These are phyloP conservation scores for Penicillium roqueforti DNA, from an alignment of 495 filamentous ascomycete species.

Conservation along the genomic window DNA sequence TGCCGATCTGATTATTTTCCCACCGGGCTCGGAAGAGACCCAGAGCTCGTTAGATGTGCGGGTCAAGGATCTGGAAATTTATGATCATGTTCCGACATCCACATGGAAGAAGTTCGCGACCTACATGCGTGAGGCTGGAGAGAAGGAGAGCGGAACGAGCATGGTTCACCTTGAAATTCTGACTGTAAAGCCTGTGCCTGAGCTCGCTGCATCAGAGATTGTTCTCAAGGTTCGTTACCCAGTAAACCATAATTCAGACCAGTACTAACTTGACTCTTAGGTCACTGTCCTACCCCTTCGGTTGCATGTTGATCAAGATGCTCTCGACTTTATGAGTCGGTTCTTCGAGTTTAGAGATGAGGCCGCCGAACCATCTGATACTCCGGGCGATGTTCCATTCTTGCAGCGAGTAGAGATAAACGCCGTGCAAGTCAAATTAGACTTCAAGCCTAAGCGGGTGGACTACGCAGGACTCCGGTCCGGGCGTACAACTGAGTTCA, in stretches of 20 bases:
- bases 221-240: slow-evolving; percentile 63
- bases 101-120: slow-evolving; percentile 98
- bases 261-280: slow-evolving; percentile 27
- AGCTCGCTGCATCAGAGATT: slow-evolving; percentile 83
- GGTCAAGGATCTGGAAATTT: slow-evolving; percentile 79
- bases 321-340: slow-evolving; percentile 90
- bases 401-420: slow-evolving; percentile 86
- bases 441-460: slow-evolving; percentile 97
- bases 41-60: slow-evolving; percentile 81
- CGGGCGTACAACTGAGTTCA: slow-evolving; percentile 96
- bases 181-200: slow-evolving; percentile 78
- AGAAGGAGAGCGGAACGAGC: slow-evolving; percentile 74
- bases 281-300: slow-evolving; percentile 81
- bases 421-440: slow-evolving; percentile 73
- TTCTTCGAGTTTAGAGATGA: slow-evolving; percentile 98
- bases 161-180: slow-evolving; percentile 89
- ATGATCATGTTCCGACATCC: slow-evolving; percentile 90
- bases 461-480: slow-evolving; percentile 94
- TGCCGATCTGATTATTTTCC: slow-evolving; percentile 79
- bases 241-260: not conserved
- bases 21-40: slow-evolving; percentile 70
- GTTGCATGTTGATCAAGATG: slow-evolving; percentile 96
- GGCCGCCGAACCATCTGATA: slow-evolving; percentile 43
- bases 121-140: slow-evolving; percentile 81
- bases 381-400: slow-evolving; percentile 73